These are phyloP conservation scores for Ophiocordyceps australis DNA, from an alignment of 2,329 filamentous ascomycete genomes.

Conservation along the genomic window DNA sequence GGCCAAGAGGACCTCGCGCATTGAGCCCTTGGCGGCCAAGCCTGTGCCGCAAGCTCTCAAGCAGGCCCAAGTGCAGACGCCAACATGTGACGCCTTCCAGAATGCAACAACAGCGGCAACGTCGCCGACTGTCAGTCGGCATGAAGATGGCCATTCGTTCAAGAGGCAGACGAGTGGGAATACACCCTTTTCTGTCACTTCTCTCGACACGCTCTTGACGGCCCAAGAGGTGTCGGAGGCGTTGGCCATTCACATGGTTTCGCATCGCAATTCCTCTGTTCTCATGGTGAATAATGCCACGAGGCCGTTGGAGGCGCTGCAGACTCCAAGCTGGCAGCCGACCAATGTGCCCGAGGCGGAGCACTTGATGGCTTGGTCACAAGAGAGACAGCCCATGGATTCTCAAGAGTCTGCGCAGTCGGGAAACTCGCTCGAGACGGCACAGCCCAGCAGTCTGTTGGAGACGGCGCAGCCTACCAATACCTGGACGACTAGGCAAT, in stretches of 20 bases:
- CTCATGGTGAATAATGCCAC: constrained; percentile 38
- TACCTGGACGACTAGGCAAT: no score
- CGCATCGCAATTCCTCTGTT: constrained; percentile 46
- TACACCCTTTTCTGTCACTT: constrained; percentile 44
- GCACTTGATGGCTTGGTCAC: no score
- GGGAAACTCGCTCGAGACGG: no score
- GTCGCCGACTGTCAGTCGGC: constrained; percentile 28
- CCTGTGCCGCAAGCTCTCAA: no score
- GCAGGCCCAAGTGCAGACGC: no score
- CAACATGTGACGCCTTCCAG: not conserved
- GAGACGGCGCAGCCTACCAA: no score
- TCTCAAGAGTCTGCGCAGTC: no score
- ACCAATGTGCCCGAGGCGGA: constrained; percentile 7
- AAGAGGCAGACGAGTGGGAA: constrained; percentile 35
- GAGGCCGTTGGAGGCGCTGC: constrained; percentile 28
- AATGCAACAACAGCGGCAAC: not conserved
- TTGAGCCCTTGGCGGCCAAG: no score
- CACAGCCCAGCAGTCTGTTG: no score
- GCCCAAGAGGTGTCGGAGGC: constrained; percentile 45
- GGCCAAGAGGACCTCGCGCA: no score
- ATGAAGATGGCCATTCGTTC: constrained; percentile 33
- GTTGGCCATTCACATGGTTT: constrained; percentile 40
- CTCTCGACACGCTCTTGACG: constrained; percentile 43
- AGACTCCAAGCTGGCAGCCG: constrained; percentile 14
- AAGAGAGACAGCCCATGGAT: no score